Percentiles rank a stretch among this genome's conserved stretches.
Conservation (phyloP, 179 eudicot species). For the Drosera spatulata region DNA sequence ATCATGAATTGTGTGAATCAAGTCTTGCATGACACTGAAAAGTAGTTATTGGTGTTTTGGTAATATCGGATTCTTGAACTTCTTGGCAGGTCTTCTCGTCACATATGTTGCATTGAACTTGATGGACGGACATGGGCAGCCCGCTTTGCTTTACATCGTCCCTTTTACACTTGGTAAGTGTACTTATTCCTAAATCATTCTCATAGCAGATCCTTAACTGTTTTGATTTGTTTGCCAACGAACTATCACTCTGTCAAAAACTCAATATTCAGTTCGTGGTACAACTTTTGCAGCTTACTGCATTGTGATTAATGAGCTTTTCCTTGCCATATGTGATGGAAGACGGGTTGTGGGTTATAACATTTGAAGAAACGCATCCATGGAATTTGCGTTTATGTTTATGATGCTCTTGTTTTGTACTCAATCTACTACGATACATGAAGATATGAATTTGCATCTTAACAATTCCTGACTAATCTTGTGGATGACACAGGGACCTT, state of each 20-base stretch:
- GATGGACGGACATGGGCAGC: constrained; percentile 55
- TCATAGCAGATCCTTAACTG: background rate
- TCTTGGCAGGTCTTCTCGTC: constrained; percentile 59
- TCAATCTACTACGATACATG: background rate
- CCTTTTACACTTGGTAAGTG: constrained; percentile 64
- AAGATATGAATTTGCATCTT: background rate
- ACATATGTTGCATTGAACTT: constrained; percentile 78
- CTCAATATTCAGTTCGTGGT: too few relatives aligned
- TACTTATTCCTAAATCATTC: background rate
- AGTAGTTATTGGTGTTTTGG: background rate
- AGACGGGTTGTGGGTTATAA: too few relatives aligned
- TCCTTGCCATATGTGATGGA: too few relatives aligned
- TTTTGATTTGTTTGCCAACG: background rate
- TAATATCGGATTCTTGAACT: background rate
- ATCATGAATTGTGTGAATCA: too few relatives aligned
- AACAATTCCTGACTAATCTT: background rate
- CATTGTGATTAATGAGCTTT: too few relatives aligned
- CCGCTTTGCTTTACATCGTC: constrained; percentile 45
- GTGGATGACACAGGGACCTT: constrained; percentile 47
- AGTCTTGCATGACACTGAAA: too few relatives aligned
- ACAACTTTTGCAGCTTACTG: too few relatives aligned
- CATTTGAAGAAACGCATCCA: too few relatives aligned
- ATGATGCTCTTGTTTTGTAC: background rate
- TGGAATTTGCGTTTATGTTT: background rate
- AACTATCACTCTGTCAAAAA: background rate